These are phyloP conservation scores for Ambrosia hybrid DNA, from an alignment of 140 eudicot genomes.

Conservation along the genomic window DNA sequence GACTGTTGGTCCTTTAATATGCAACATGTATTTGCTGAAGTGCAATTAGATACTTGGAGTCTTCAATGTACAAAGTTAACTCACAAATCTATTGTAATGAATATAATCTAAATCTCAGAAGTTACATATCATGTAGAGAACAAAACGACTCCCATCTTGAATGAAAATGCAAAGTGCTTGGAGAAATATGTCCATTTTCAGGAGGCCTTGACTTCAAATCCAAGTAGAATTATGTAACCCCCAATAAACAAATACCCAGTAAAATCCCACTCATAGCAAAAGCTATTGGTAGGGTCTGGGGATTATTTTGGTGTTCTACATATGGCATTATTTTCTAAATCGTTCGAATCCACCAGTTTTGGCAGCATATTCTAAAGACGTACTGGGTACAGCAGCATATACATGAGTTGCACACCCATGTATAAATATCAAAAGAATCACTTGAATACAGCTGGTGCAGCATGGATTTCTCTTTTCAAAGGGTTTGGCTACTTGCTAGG, in stretches of 20 bases:
- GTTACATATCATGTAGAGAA: slow-evolving; percentile 3
- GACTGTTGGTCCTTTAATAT: slow-evolving; percentile 2
- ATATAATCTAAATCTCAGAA: slow-evolving; percentile 3
- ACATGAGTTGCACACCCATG: background rate
- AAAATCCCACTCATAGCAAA: background rate
- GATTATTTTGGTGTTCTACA: no score
- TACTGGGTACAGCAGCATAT: background rate
- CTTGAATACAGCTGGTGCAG: background rate
- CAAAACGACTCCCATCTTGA: background rate
- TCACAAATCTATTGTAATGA: background rate
- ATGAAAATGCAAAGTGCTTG: slow-evolving; percentile 7
- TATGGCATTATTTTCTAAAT: background rate
- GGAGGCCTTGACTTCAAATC: slow-evolving; percentile 3
- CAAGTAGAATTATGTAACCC: background rate
- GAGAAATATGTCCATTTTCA: background rate
- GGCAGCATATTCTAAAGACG: background rate
- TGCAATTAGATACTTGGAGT: slow-evolving; percentile 4
- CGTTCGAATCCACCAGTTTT: background rate
- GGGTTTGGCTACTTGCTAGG: no score
- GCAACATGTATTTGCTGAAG: background rate
- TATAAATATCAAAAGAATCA: background rate
- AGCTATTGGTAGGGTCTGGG: no score
- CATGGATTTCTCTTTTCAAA: no score
- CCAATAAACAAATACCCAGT: background rate
- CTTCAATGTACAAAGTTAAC: slow-evolving; percentile 13